A percentile compares a stretch with the other conserved stretches of the same genome.
Conservation (phyloP, 1,284 basidiomycete genomes). For the Apiotrichum porosum region DNA sequence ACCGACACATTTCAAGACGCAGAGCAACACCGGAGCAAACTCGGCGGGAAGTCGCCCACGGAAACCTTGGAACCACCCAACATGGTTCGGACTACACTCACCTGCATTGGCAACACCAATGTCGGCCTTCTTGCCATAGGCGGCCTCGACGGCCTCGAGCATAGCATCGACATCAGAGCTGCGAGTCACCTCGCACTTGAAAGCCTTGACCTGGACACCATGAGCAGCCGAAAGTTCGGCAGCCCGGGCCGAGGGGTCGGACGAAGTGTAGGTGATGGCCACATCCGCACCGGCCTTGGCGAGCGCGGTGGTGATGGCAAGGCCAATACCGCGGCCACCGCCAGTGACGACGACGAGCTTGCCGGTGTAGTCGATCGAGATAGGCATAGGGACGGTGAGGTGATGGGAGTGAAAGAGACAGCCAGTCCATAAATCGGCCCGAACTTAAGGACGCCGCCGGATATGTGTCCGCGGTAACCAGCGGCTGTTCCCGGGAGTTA, state of each 20-base stretch:
- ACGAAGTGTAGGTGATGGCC: constrained; percentile 43
- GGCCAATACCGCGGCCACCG: constrained; percentile 33
- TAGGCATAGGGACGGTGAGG: constrained; percentile 2
- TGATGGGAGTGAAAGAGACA: neutral
- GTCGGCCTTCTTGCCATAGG: constrained; percentile 1
- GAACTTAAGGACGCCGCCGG: no score
- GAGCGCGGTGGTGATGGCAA: constrained; percentile 29
- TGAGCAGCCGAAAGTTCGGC: constrained; percentile 12
- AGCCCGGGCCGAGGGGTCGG: constrained; percentile 20
- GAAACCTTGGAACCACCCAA: no score
- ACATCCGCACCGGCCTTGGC: constrained; percentile 39
- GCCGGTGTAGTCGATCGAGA: constrained; percentile 25
- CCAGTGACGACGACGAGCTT: constrained; percentile 36
- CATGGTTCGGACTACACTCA: neutral
- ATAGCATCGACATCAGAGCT: constrained; percentile 28
- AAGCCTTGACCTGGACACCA: constrained; percentile 18
- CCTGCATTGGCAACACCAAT: constrained; percentile 7
- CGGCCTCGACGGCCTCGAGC: constrained; percentile 2
- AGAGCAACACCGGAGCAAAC: no score
- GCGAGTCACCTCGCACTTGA: constrained; percentile 33
- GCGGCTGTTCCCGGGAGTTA: no score
- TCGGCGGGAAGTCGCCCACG: no score
- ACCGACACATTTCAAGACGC: no score
- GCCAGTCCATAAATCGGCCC: no score
- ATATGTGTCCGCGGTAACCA: no score